Evolutionary conservation across 305 asterid species (phyloP).

Genomic region (Ruellia speciosa): DNA sequence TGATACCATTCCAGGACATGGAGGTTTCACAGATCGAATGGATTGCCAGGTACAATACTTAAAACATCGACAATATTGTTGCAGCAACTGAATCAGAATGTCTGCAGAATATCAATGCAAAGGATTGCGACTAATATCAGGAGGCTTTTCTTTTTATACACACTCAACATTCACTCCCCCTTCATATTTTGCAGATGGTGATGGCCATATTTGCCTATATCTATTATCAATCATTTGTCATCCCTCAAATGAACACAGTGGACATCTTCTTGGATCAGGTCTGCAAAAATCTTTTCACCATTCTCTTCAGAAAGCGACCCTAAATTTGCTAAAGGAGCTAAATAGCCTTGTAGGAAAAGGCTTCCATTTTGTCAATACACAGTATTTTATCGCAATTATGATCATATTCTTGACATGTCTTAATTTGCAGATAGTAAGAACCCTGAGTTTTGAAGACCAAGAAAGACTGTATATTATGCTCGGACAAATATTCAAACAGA

Average conservation of each 20-base stretch:
- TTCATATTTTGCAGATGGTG: slow-evolving; percentile 53
- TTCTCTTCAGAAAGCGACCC: neutral
- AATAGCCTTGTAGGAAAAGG: neutral
- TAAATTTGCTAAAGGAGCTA: neutral
- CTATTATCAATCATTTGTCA: slow-evolving; percentile 71
- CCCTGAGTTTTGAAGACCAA: slow-evolving; percentile 63
- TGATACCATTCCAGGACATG: slow-evolving; percentile 89
- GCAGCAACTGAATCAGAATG: neutral
- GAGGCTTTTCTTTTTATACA: too few species aligned
- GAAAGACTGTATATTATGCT: slow-evolving; percentile 48
- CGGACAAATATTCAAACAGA: slow-evolving; percentile 47
- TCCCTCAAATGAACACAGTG: slow-evolving; percentile 45
- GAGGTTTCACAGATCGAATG: slow-evolving; percentile 91
- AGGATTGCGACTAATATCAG: too few species aligned
- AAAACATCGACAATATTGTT: neutral
- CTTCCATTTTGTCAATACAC: neutral
- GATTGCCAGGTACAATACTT: slow-evolving; percentile 68
- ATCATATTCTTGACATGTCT: neutral
- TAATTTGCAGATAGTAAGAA: slow-evolving; percentile 48
- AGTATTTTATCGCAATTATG: neutral
- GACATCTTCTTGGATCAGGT: slow-evolving; percentile 84
- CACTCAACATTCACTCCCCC: too few species aligned
- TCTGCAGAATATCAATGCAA: too few species aligned
- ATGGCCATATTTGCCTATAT: slow-evolving; percentile 83
- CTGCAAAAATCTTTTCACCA: slow-evolving; percentile 13